A percentile compares a stretch with the other conserved stretches of the same genome.
These are phyloP conservation scores for Trichosporon inkin DNA, from an alignment of 1,284 basidiomycete genomes.

Conservation along the genomic window DNA sequence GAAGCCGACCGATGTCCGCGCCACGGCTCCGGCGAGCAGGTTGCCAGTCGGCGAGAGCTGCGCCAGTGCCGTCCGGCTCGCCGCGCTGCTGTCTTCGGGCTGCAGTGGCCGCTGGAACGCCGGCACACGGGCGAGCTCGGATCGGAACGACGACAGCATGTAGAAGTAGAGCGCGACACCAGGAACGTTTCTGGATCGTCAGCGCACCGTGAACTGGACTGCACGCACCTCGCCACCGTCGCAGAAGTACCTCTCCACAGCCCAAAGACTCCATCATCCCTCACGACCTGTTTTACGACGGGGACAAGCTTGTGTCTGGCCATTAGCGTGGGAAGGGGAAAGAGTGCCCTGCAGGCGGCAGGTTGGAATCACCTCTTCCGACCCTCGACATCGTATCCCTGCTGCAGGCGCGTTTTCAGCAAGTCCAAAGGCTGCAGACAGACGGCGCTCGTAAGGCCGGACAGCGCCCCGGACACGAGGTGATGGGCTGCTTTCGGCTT, in stretches of 20 bases:
- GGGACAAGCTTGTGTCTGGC: conserved; percentile 30
- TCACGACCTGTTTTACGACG: conserved; percentile 43
- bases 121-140: conserved; percentile 53
- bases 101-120: conserved; percentile 40
- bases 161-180: conserved; percentile 92
- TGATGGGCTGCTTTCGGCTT: conserved; percentile 44
- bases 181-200: conserved; percentile 69
- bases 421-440: conserved; percentile 61
- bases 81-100: neutral
- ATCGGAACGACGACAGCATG: conserved; percentile 70
- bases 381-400: conserved; percentile 48
- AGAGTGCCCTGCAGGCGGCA: neutral
- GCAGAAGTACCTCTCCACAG: conserved; percentile 77
- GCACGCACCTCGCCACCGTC: conserved; percentile 64
- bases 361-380: conserved; percentile 26
- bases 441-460: conserved; percentile 47
- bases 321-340: conserved; percentile 3
- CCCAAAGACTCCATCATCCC: conserved; percentile 49
- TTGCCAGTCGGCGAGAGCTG: conserved; percentile 77
- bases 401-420: conserved; percentile 81
- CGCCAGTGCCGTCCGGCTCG: conserved; percentile 56
- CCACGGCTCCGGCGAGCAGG: conserved; percentile 79
- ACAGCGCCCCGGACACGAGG: conserved; percentile 46
- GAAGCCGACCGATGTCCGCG: conserved; percentile 80
- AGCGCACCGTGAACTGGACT: neutral